Evolutionary conservation across 2,329 filamentous ascomycete species (phyloP).

Genomic region (Dendrostoma leiphaemia): DNA sequence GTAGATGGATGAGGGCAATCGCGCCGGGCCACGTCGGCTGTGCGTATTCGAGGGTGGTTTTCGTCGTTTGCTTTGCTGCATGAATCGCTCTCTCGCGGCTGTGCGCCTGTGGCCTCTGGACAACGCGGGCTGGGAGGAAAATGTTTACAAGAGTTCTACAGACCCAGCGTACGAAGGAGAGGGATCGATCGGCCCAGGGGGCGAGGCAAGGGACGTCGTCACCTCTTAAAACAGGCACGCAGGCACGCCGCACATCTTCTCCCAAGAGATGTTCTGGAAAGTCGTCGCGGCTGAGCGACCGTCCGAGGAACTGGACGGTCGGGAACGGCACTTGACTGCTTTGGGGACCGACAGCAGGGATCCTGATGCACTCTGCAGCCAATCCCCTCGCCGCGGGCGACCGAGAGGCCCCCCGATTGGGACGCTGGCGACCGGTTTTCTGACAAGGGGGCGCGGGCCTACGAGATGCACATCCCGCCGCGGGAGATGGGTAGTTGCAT

Average conservation of each 20-base stretch:
- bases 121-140: background rate
- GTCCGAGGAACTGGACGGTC: too few relatives aligned
- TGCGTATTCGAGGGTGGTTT: constrained; percentile 16
- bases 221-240: background rate
- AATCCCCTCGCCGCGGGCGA: constrained; percentile 12
- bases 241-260: background rate
- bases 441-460: background rate
- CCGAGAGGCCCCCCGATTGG: constrained; percentile 7
- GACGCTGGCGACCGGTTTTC: background rate
- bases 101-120: too few relatives aligned
- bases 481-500: background rate
- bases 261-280: constrained; percentile 1
- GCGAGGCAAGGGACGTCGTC: background rate
- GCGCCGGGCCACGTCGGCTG: constrained; percentile 11
- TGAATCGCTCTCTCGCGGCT: too few relatives aligned
- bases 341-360: constrained; percentile 14
- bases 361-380: background rate
- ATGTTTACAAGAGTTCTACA: constrained; percentile 1
- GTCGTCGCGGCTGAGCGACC: constrained; percentile 7
- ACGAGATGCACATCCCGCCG: background rate
- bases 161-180: background rate
- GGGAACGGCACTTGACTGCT: constrained; percentile 5
- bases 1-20: constrained; percentile 6
- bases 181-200: background rate
- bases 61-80: background rate